Evolutionary conservation across 2,329 filamentous ascomycete genomes (phyloP), one percentile per base, ranked within the genome.

Genomic region (Talaromyces sp.): DNA sequence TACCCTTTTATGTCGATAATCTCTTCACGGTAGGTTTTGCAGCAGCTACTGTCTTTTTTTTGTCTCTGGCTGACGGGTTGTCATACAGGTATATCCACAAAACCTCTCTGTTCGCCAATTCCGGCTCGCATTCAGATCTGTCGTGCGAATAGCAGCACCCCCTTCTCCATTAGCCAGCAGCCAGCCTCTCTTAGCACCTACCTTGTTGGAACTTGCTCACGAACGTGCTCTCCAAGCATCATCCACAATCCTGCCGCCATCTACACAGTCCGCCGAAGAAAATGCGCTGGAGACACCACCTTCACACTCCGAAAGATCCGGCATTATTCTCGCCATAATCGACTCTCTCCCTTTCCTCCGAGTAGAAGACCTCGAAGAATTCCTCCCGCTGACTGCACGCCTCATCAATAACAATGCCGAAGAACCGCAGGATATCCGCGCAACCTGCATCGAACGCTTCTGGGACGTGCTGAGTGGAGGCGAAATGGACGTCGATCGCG

Each of bases 401-500:
- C 78, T 91, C 15, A 78, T 95, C 62, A 87, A 88, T 65, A 75
- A 77, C 13, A 33, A 2, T 17, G 84, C 96, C 30, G 32, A 55
- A 42, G 56, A 55, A 6, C 27, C 28, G 2, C 87, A 92, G 64
- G 75, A 80, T 0, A 73, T 93, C 79, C 82, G 87, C 51, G 82
- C 87, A 54, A 78, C 81, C 2, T 90, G 88, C 42, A 86, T 87
- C 70, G 82, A 86, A 65, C 81, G 92, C 56, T 89, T 96, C 73
- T 92, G 90, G 87, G 88, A 95, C 62, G 83, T 92, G 2, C 76
- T 96, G 10, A 88, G 88, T 47, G 87, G 84, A 67, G 92, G 92
- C 3, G 92, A 96, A 77, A 89, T 96, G 86, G 92, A 96, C 74
- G 88, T 96, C 27, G 90, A 96, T 71, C 84, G 92, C 63, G 88